A percentile compares a stretch with the other conserved stretches of the same genome.
These are phyloP conservation scores for Crithidia acanthocephali DNA, from an alignment of 208 protist genomes.

Conservation along the genomic window DNA sequence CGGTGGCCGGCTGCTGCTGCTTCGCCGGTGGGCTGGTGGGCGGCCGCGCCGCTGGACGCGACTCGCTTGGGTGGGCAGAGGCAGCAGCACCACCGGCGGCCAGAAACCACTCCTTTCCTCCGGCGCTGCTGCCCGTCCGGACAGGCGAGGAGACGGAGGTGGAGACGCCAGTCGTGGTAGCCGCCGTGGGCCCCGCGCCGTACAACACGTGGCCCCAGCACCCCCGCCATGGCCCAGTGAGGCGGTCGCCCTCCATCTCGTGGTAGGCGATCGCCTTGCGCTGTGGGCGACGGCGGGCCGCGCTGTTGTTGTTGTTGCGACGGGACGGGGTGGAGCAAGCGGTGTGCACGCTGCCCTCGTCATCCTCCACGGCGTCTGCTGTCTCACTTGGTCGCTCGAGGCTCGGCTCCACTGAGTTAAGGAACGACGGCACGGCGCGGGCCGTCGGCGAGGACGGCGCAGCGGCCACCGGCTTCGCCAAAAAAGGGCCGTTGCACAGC, in stretches of 20 bases:
- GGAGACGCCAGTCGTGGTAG: conserved; percentile 7
- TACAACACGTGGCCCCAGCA: conserved; percentile 43
- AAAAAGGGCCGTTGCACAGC: conserved; percentile 72
- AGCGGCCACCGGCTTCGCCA: neutral
- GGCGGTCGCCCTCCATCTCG: conserved; percentile 17
- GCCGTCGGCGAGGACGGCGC: neutral
- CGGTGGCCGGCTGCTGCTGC: neutral
- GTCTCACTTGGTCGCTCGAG: neutral
- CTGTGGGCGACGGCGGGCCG: conserved; percentile 5
- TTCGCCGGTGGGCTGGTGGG: neutral
- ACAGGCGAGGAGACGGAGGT: conserved; percentile 13
- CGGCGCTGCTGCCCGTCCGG: neutral
- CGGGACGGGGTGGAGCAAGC: neutral
- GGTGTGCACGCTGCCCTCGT: conserved; percentile 9
- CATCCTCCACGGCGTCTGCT: conserved; percentile 10
- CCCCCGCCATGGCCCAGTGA: conserved; percentile 32
- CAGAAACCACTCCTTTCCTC: neutral
- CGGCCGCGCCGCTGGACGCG: neutral
- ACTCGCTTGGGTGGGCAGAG: neutral
- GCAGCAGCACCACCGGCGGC: neutral
- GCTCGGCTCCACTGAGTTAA: neutral
- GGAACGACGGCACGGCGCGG: neutral
- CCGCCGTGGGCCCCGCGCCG: neutral
- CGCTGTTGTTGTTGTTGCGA: neutral
- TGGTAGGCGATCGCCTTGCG: conserved; percentile 9